These are phyloP conservation scores for Sugiyamaella xylanicola DNA, from an alignment of 1,139 yeast genomes.

Conservation along the genomic window DNA sequence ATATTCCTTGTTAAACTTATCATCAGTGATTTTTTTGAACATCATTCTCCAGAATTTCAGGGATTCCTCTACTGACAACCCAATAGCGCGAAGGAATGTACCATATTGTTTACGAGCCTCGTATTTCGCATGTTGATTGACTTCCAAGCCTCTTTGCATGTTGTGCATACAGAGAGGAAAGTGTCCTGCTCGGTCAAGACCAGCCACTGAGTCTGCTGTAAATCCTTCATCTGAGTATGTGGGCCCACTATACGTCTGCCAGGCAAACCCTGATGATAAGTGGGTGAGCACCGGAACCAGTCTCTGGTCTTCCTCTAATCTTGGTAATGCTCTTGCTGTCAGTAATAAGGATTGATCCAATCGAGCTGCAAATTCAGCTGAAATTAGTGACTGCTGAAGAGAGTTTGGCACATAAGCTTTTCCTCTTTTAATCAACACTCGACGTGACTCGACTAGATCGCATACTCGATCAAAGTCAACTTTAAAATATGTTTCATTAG, in stretches of 20 bases:
- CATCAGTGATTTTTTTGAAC: slow-evolving; percentile 67
- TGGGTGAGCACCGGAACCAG: slow-evolving; percentile 80
- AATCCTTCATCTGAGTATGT: slow-evolving; percentile 59
- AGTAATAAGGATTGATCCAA: slow-evolving; percentile 57
- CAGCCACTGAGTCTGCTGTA: slow-evolving; percentile 63
- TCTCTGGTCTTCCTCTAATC: slow-evolving; percentile 90
- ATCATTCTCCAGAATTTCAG: slow-evolving; percentile 78
- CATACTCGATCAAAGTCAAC: slow-evolving; percentile 86
- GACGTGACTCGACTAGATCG: slow-evolving; percentile 69
- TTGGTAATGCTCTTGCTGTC: slow-evolving; percentile 78
- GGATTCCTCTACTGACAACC: slow-evolving; percentile 85
- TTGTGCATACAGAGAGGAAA: slow-evolving; percentile 83
- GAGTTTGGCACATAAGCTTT: slow-evolving; percentile 83
- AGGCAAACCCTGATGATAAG: slow-evolving; percentile 51
- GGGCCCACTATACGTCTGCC: slow-evolving; percentile 29
- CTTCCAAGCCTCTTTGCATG: slow-evolving; percentile 61
- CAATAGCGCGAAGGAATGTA: slow-evolving; percentile 84
- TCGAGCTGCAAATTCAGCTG: slow-evolving; percentile 63
- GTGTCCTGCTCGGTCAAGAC: slow-evolving; percentile 58
- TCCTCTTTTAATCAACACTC: slow-evolving; percentile 67
- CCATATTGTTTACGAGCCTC: slow-evolving; percentile 85
- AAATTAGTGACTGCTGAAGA: slow-evolving; percentile 68
- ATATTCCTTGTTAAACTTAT: slow-evolving; percentile 84
- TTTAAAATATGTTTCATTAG: slow-evolving; percentile 50
- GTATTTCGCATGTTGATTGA: slow-evolving; percentile 74